Percentiles rank a stretch among this genome's conserved stretches.
phyloP scores from a whole-genome alignment of 768 basidiomycete genomes.

The Macrolepiota dolichaula region DNA sequence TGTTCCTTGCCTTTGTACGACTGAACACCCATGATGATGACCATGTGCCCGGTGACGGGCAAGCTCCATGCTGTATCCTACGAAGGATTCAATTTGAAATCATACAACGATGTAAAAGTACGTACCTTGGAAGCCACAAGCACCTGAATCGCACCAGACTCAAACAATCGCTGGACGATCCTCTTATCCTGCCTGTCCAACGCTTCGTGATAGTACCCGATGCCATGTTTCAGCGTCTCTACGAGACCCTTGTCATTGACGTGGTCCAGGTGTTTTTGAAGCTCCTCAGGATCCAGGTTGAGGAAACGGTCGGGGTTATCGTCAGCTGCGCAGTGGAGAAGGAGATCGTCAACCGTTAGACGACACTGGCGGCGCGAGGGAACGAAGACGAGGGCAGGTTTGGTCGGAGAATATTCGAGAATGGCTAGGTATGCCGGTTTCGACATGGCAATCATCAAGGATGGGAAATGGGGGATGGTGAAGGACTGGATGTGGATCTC shows the following conservation, averaged over 20 bases:
- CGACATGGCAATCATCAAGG: constrained; percentile 98
- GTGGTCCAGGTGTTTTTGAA: constrained; percentile 87
- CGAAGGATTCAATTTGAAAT: no score
- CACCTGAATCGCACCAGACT: constrained; percentile 93
- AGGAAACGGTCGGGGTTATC: constrained; percentile 83
- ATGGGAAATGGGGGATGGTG: constrained; percentile 95
- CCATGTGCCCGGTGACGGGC: constrained; percentile 21
- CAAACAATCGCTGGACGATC: constrained; percentile 89
- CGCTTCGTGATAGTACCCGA: constrained; percentile 96
- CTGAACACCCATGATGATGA: no score
- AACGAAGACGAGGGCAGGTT: constrained; percentile 91
- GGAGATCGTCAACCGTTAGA: constrained; percentile 88
- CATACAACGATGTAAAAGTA: not conserved
- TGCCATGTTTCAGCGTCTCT: constrained; percentile 84
- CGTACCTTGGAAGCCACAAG: constrained; percentile 88
- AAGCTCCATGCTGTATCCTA: constrained; percentile 19
- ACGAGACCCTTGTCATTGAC: constrained; percentile 70
- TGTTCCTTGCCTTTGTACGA: no score
- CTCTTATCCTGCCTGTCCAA: constrained; percentile 88
- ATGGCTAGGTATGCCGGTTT: constrained; percentile 96
- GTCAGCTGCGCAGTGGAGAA: constrained; percentile 86
- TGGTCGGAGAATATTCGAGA: constrained; percentile 77
- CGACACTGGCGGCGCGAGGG: constrained; percentile 91
- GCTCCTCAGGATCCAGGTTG: constrained; percentile 78
- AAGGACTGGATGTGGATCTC: constrained; percentile 97